Percentiles rank a stretch among this genome's conserved stretches.
These are phyloP conservation scores for Meripilus lineatus DNA, from an alignment of 1,284 basidiomycete species.

Conservation along the genomic window DNA sequence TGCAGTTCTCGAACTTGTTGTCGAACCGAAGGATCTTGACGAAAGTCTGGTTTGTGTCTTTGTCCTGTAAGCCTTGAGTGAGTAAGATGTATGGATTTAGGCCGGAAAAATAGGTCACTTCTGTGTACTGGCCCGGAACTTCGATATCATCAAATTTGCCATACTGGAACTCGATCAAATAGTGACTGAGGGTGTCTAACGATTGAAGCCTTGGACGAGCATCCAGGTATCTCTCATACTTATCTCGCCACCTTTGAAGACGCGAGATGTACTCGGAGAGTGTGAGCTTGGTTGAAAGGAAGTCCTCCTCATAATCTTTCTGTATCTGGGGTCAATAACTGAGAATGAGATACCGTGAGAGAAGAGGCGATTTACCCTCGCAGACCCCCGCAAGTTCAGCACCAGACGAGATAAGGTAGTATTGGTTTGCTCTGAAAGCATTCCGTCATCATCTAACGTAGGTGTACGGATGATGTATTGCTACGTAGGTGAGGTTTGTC, in stretches of 20 bases:
- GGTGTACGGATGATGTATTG: slow-evolving; percentile 72
- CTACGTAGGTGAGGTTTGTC: slow-evolving; percentile 28
- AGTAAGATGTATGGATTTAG: background rate
- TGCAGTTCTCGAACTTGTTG: slow-evolving; percentile 87
- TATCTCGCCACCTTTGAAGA: slow-evolving; percentile 91
- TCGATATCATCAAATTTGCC: slow-evolving; percentile 98
- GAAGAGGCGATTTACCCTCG: too few species aligned
- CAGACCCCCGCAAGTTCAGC: slow-evolving; percentile 40
- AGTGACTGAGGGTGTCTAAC: slow-evolving; percentile 90
- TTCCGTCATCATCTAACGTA: slow-evolving; percentile 72
- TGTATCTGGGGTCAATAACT: slow-evolving; percentile 24
- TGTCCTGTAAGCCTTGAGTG: slow-evolving; percentile 53
- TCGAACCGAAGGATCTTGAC: slow-evolving; percentile 90
- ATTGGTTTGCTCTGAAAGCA: slow-evolving; percentile 53
- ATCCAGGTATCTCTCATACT: slow-evolving; percentile 86
- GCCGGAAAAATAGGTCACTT: slow-evolving; percentile 42
- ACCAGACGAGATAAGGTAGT: slow-evolving; percentile 72
- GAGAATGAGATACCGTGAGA: background rate
- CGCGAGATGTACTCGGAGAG: slow-evolving; percentile 88
- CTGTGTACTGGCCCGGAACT: slow-evolving; percentile 96
- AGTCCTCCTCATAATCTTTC: slow-evolving; percentile 92
- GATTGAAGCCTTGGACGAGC: slow-evolving; percentile 80
- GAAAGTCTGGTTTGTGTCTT: slow-evolving; percentile 86
- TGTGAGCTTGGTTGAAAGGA: slow-evolving; percentile 77
- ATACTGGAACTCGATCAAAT: slow-evolving; percentile 97